phyloP scores from a whole-genome alignment of 441 rosid genomes.

The Pelargonium fulgidum region DNA sequence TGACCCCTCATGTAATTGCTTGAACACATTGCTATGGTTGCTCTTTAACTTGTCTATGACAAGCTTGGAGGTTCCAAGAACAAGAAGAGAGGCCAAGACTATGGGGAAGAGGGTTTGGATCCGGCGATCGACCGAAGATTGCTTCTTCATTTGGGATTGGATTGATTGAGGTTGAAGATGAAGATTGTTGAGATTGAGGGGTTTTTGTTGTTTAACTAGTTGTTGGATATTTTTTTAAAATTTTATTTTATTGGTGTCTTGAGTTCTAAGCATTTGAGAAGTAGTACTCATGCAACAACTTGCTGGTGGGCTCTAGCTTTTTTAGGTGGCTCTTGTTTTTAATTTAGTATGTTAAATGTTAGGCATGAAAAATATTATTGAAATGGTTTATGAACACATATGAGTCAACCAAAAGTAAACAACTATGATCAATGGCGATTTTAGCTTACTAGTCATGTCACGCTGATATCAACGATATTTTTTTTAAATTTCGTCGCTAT shows the following conservation, averaged over 20 bases:
- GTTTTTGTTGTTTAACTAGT: no score
- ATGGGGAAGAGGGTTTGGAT: slow-evolving; percentile 51
- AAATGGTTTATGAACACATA: no score
- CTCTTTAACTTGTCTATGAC: slow-evolving; percentile 53
- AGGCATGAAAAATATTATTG: no score
- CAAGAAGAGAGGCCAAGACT: slow-evolving; percentile 43
- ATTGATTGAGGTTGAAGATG: background rate
- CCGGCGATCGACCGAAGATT: background rate
- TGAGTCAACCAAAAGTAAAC: no score
- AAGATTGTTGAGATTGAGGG: no score
- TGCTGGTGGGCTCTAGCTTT: background rate
- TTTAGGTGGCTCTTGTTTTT: background rate
- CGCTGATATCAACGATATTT: no score
- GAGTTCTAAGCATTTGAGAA: background rate
- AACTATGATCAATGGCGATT: no score
- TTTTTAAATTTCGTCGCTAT: no score
- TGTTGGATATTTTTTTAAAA: background rate
- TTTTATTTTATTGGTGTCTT: background rate
- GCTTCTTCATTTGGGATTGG: background rate
- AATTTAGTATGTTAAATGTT: no score
- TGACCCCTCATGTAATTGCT: no score
- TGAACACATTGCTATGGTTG: slow-evolving; percentile 32
- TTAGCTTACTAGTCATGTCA: no score
- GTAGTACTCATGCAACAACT: background rate
- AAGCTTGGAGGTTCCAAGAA: slow-evolving; percentile 45